Conservation (phyloP, 768 basidiomycete genomes). For the Cubamyces sp. region DNA sequence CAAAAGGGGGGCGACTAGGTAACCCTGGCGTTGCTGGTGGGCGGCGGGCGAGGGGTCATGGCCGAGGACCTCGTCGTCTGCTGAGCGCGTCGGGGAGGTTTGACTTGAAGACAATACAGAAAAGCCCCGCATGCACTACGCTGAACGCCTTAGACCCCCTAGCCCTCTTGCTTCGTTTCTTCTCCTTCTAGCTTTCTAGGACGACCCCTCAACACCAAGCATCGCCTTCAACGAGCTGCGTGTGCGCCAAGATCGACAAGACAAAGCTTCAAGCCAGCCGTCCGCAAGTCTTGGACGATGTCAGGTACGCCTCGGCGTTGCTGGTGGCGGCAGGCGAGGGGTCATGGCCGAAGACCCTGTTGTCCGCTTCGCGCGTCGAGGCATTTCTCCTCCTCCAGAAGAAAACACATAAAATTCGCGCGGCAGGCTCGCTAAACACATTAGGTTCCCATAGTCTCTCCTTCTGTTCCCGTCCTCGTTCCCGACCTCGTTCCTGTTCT, state of each 20-base stretch:
- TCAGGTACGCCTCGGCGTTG: constrained; percentile 1
- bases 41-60: constrained; percentile 14
- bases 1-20: not conserved
- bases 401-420: not conserved
- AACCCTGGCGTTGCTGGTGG: not conserved
- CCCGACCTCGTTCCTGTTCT: not conserved
- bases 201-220: too few species aligned
- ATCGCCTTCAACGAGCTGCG: too few species aligned
- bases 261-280: too few species aligned
- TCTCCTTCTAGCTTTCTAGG: too few species aligned
- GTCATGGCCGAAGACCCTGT: constrained; percentile 9
- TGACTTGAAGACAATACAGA: not conserved
- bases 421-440: not conserved
- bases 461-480: not conserved
- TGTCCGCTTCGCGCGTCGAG: too few species aligned
- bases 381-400: too few species aligned
- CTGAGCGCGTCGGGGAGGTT: too few species aligned
- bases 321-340: constrained; percentile 8
- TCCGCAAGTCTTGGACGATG: not conserved
- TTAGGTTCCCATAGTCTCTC: not conserved
- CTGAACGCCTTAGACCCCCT: not conserved
- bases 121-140: not conserved
- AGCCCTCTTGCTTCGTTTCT: too few species aligned
- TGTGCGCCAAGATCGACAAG: too few species aligned
- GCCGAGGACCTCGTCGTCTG: not conserved